Percentiles rank a stretch among this genome's conserved stretches.
phyloP scores from a whole-genome alignment of 106 monocot genomes.

The Xerophyta viscosa region DNA sequence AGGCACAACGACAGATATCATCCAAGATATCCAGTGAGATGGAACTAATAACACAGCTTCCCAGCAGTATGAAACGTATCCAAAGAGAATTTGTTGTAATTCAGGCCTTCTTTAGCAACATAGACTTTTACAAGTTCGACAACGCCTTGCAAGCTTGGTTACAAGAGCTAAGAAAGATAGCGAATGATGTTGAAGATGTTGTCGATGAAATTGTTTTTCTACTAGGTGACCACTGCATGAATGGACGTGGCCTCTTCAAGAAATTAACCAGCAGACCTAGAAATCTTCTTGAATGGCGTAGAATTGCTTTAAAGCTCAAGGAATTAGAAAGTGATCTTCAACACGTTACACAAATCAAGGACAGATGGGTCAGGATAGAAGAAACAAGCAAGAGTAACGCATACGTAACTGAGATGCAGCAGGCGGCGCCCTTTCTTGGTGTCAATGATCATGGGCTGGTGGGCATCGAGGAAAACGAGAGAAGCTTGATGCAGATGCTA shows the following conservation, averaged over 20 bases:
- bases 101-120: slow-evolving; percentile 9
- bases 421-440: not conserved
- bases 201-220: slow-evolving; percentile 9
- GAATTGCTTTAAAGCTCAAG: slow-evolving; percentile 8
- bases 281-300: not conserved
- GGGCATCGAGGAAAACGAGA: not conserved
- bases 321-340: slow-evolving; percentile 12
- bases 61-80: slow-evolving; percentile 12
- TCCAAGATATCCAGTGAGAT: not conserved
- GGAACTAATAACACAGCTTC: not conserved
- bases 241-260: not conserved
- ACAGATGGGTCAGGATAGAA: slow-evolving; percentile 4
- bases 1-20: not conserved
- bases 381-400: not conserved
- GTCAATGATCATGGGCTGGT: not conserved
- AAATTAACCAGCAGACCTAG: not conserved
- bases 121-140: not conserved
- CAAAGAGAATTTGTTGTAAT: slow-evolving; percentile 18
- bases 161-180: slow-evolving; percentile 15
- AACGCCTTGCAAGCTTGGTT: slow-evolving; percentile 11
- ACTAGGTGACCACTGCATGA: not conserved
- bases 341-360: slow-evolving; percentile 7
- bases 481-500: slow-evolving; percentile 6
- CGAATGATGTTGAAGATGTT: slow-evolving; percentile 24
- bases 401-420: not conserved